Evolutionary conservation across 345 rosid genomes (phyloP).

Genomic region (Eucalyptus cloeziana): DNA sequence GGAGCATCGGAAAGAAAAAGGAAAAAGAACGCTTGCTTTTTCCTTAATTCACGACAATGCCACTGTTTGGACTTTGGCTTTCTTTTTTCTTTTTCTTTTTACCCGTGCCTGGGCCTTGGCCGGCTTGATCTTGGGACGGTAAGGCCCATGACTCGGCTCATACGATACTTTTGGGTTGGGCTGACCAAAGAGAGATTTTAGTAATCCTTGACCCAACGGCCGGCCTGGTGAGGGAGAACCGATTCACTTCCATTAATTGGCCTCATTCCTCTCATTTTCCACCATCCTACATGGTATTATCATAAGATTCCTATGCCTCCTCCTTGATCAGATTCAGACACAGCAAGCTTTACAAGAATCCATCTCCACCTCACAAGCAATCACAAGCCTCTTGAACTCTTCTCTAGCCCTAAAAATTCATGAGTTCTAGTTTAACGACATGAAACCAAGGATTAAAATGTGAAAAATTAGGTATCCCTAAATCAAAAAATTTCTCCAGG

Average conservation of each 20-base stretch:
- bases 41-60: not conserved
- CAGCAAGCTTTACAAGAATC: not conserved
- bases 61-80: not conserved
- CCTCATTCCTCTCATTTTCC: not conserved
- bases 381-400: not conserved
- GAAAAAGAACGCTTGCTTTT: not conserved
- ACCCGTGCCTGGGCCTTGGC: not conserved
- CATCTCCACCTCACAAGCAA: not conserved
- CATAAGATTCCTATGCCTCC: not conserved
- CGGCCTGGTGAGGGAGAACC: not conserved
- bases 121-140: not conserved
- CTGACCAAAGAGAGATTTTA: not conserved
- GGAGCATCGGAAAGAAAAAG: too few relatives aligned
- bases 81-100: accelerated
- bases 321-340: not conserved
- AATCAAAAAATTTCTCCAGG: not conserved
- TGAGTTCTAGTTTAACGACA: not conserved
- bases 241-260: not conserved
- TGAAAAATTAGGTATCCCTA: not conserved
- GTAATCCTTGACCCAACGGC: not conserved
- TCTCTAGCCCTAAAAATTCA: not conserved
- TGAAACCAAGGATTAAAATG: not conserved
- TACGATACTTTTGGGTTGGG: not conserved
- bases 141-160: not conserved
- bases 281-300: not conserved